Percentiles rank a stretch among this genome's conserved stretches.
phyloP scores from a whole-genome alignment of 345 rosid species.

The Citrus cavaleriei region DNA sequence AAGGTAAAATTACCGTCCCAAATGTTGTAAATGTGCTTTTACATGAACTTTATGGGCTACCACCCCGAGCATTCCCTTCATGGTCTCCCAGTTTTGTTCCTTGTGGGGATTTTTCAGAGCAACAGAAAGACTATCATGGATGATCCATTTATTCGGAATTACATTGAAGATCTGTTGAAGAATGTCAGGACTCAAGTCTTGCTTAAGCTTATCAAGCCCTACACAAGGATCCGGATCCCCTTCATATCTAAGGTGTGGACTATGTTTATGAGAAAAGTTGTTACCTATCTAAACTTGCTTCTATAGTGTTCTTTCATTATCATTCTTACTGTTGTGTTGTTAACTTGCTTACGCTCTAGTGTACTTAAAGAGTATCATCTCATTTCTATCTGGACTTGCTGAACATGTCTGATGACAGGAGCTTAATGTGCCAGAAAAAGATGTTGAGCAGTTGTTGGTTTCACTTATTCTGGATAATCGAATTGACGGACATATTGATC shows the following conservation, averaged over 20 bases:
- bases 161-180: conserved; percentile 95
- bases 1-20: conserved; percentile 46
- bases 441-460: conserved; percentile 86
- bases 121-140: conserved; percentile 96
- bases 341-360: background rate
- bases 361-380: background rate
- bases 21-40: background rate
- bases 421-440: conserved; percentile 92
- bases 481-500: conserved; percentile 94
- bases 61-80: background rate
- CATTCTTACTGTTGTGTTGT: background rate
- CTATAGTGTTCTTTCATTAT: background rate
- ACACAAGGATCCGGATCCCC: conserved; percentile 86
- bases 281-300: background rate
- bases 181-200: conserved; percentile 97
- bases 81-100: conserved; percentile 5
- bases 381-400: background rate
- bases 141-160: conserved; percentile 91
- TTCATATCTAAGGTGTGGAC: conserved; percentile 75
- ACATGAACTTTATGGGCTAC: background rate
- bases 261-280: background rate
- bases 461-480: conserved; percentile 89
- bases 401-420: conserved; percentile 40
- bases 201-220: conserved; percentile 96
- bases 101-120: conserved; percentile 43